Evolutionary conservation across 169 alveolate genomes (phyloP).

Genomic region (Eimeria maxima): DNA sequence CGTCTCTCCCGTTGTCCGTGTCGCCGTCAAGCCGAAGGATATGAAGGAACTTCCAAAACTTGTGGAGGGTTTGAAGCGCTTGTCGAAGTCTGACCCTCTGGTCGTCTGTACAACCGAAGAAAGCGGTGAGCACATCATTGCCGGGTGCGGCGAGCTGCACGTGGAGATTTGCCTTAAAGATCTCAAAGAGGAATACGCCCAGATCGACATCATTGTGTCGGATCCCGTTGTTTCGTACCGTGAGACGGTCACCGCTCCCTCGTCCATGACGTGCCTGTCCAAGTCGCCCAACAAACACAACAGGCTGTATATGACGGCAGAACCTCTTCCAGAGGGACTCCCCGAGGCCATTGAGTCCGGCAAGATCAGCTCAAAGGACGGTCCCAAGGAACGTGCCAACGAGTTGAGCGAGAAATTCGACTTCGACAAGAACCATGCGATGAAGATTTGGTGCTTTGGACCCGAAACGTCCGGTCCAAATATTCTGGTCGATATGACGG

Average conservation of each 20-base stretch:
- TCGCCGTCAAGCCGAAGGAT: conserved; percentile 99
- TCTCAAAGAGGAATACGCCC: conserved; percentile 99
- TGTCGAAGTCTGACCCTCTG: conserved; percentile 99
- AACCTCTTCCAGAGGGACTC: conserved; percentile 98
- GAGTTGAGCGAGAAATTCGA: conserved; percentile 96
- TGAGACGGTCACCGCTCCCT: conserved; percentile 98
- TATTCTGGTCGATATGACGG: conserved; percentile 97
- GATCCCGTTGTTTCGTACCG: conserved; percentile 99
- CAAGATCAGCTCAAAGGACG: conserved; percentile 95
- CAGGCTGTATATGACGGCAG: conserved; percentile 98
- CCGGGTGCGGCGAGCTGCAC: conserved; percentile 99
- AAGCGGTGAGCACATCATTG: conserved; percentile 99
- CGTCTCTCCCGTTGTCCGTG: conserved; percentile 99
- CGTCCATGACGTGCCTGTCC: conserved; percentile 97
- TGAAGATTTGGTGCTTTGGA: conserved; percentile 99
- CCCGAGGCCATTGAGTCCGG: conserved; percentile 98
- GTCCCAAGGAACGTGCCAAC: conserved; percentile 97
- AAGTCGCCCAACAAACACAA: conserved; percentile 99
- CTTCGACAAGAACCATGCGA: conserved; percentile 99
- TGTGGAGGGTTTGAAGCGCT: conserved; percentile 98
- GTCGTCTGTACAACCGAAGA: conserved; percentile 99
- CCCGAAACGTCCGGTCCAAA: conserved; percentile 99
- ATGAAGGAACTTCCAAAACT: conserved; percentile 99
- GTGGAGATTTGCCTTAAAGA: conserved; percentile 99
- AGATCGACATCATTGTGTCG: conserved; percentile 98